phyloP scores from a whole-genome alignment of 2,329 filamentous ascomycete species.

The Fusarium aywerte region DNA sequence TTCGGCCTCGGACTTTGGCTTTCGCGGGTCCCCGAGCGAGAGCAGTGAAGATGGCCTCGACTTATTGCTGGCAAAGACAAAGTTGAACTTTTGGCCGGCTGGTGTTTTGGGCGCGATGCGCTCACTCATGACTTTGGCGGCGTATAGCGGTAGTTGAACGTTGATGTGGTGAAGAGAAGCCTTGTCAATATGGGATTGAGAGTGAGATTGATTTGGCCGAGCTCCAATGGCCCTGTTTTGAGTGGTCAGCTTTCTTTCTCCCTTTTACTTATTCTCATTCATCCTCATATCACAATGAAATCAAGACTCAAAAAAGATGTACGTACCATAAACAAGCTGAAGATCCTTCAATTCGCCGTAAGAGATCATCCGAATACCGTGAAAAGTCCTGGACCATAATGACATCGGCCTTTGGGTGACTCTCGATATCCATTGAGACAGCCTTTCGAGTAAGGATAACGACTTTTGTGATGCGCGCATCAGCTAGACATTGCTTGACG shows the following conservation, averaged over 20 bases:
- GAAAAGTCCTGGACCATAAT: slow-evolving; percentile 65
- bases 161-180: slow-evolving; percentile 61
- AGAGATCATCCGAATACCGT: slow-evolving; percentile 56
- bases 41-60: slow-evolving; percentile 50
- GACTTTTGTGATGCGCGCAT: slow-evolving; percentile 62
- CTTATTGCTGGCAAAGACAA: slow-evolving; percentile 57
- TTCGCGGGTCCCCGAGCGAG: slow-evolving; percentile 53
- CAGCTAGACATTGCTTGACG: slow-evolving; percentile 61
- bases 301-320: not conserved
- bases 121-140: slow-evolving; percentile 63
- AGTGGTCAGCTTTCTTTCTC: not conserved
- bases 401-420: slow-evolving; percentile 61
- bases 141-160: slow-evolving; percentile 68
- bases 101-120: slow-evolving; percentile 48
- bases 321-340: slow-evolving; percentile 73
- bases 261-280: not conserved
- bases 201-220: slow-evolving; percentile 56
- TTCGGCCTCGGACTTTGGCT: slow-evolving; percentile 55
- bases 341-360: slow-evolving; percentile 59
- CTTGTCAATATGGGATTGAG: slow-evolving; percentile 56
- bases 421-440: slow-evolving; percentile 55
- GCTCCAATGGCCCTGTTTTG: slow-evolving; percentile 55
- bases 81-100: slow-evolving; percentile 52
- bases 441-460: slow-evolving; percentile 62
- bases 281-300: not conserved